phyloP scores from a whole-genome alignment of 139 green algal species.

The Chlamydomonas sp. region DNA sequence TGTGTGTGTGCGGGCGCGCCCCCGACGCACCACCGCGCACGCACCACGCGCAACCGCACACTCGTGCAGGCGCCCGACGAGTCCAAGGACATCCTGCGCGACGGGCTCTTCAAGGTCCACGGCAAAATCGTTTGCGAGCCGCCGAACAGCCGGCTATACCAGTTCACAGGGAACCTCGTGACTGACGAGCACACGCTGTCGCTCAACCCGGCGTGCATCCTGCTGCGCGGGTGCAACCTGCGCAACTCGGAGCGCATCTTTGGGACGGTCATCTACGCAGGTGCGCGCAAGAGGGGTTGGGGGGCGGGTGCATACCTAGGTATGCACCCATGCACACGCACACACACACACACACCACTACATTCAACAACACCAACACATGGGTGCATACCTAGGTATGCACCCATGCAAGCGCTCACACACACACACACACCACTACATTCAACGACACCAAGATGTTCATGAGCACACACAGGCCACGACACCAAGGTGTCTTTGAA shows the following conservation, averaged over 20 bases:
- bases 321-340: not conserved
- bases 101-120: slow-evolving; percentile 37
- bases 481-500: too few species aligned
- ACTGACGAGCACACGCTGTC: slow-evolving; percentile 23
- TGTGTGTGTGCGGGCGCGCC: slow-evolving; percentile 5
- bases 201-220: slow-evolving; percentile 54
- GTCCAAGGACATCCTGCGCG: slow-evolving; percentile 44
- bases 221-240: slow-evolving; percentile 80
- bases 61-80: slow-evolving; percentile 55
- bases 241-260: slow-evolving; percentile 68
- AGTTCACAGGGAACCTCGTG: slow-evolving; percentile 70
- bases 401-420: not conserved
- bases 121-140: slow-evolving; percentile 65
- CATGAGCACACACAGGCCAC: too few species aligned
- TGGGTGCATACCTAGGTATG: not conserved
- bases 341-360: too few species aligned
- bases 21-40: too few species aligned
- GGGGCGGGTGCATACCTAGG: too few species aligned
- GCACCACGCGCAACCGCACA: too few species aligned
- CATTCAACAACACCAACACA: too few species aligned
- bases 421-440: slow-evolving; percentile 12
- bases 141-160: slow-evolving; percentile 84
- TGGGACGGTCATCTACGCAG: slow-evolving; percentile 76
- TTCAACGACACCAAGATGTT: too few species aligned
- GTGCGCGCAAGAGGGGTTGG: not conserved